phyloP scores from a whole-genome alignment of 176 grass and related monocot species.

The Aegilops bicornis region DNA sequence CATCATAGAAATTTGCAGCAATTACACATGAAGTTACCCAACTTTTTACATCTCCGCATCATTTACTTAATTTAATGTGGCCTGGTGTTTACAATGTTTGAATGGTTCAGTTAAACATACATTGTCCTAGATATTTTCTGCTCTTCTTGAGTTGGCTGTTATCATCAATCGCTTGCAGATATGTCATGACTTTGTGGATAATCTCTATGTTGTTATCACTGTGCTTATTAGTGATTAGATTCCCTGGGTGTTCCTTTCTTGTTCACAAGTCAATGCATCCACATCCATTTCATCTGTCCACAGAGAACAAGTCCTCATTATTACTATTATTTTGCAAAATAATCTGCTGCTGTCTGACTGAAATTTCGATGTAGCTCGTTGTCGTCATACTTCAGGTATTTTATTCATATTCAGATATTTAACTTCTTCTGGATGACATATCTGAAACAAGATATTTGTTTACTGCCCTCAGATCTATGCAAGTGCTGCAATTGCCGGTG shows the following conservation, averaged over 20 bases:
- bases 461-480: neutral
- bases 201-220: neutral
- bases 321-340: neutral
- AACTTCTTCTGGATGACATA: neutral
- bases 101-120: neutral
- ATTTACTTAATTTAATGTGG: conserved; percentile 24
- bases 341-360: neutral
- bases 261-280: neutral
- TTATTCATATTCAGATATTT: neutral
- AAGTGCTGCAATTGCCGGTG: neutral
- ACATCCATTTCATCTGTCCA: neutral
- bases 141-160: neutral
- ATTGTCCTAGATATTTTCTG: neutral
- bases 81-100: neutral
- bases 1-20: conserved; percentile 19
- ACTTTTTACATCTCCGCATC: neutral
- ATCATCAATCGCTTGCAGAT: neutral
- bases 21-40: neutral
- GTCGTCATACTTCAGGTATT: too few relatives aligned
- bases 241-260: neutral
- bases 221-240: neutral
- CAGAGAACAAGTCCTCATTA: neutral
- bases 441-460: conserved; percentile 22
- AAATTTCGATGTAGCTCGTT: neutral
- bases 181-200: neutral